Conservation (phyloP, 1,284 basidiomycete species). For the Rugiboletus extremiorientalis region DNA sequence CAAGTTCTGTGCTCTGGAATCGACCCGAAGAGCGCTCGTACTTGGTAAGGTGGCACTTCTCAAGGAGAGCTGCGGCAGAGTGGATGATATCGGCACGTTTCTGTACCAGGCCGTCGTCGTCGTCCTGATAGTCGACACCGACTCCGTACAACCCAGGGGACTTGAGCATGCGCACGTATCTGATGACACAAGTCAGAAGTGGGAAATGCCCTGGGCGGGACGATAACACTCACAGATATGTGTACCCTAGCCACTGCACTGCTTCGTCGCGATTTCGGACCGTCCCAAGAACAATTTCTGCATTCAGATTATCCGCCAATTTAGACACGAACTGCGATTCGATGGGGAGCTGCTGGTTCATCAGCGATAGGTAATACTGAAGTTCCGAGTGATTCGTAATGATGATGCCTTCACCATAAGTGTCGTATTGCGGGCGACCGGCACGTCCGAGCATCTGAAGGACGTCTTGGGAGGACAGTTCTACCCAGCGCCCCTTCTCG, state of each 20-base stretch:
- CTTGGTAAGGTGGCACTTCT: conserved; percentile 93
- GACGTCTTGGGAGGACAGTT: conserved; percentile 95
- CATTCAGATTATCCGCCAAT: conserved; percentile 95
- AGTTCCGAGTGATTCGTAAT: conserved; percentile 98
- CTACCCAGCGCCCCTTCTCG: conserved; percentile 97
- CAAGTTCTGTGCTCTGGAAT: conserved; percentile 91
- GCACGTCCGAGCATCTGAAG: conserved; percentile 99
- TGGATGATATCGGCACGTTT: conserved; percentile 95
- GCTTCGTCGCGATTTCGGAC: conserved; percentile 96
- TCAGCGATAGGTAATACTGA: conserved; percentile 92
- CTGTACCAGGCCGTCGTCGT: conserved; percentile 83
- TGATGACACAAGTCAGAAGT: conserved; percentile 25
- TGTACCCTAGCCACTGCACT: conserved; percentile 96
- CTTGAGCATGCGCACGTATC: conserved; percentile 96
- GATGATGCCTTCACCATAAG: conserved; percentile 96
- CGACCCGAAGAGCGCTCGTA: conserved; percentile 90
- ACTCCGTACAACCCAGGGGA: conserved; percentile 90
- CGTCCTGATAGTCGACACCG: conserved; percentile 88
- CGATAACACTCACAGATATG: conserved; percentile 73
- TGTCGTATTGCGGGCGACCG: conserved; percentile 97
- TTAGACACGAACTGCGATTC: conserved; percentile 94
- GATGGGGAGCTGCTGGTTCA: conserved; percentile 97
- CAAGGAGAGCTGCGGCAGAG: conserved; percentile 90
- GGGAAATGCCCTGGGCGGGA: not conserved
- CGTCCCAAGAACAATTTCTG: conserved; percentile 95